Evolutionary conservation across 345 rosid genomes (phyloP).

Genomic region (Citrus mangshanensis): DNA sequence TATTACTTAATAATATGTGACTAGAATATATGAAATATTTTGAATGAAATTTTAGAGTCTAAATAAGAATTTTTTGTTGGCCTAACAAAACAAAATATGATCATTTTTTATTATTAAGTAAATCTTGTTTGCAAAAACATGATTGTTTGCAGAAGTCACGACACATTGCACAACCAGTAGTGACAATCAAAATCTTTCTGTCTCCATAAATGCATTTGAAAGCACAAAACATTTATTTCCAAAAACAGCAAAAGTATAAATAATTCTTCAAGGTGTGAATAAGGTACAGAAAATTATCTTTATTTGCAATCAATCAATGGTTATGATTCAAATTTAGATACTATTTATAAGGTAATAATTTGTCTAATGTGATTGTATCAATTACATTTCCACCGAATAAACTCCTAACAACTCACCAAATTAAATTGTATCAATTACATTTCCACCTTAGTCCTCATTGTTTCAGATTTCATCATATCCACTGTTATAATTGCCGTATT

Average conservation of each 20-base stretch:
- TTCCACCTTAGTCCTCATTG: too few relatives aligned
- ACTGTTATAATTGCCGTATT: not conserved
- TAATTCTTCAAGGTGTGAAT: not conserved
- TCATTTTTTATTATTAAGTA: not conserved
- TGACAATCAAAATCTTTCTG: not conserved
- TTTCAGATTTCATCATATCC: conserved; percentile 5
- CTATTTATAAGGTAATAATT: not conserved
- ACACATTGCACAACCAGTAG: not conserved
- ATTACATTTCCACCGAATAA: not conserved
- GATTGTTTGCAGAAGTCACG: not conserved
- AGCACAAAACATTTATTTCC: not conserved
- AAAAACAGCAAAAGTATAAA: not conserved
- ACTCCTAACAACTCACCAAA: not conserved
- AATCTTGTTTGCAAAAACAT: not conserved
- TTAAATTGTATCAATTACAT: conserved; percentile 1
- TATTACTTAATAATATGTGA: not conserved
- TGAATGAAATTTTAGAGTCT: not conserved
- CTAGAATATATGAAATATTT: not conserved
- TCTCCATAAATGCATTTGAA: conserved; percentile 9
- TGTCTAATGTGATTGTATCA: not conserved
- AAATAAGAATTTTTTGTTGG: not conserved
- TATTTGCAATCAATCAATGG: not conserved
- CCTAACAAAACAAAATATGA: not conserved
- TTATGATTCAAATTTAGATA: not conserved
- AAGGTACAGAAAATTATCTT: not conserved